Conservation (phyloP, 2,329 filamentous ascomycete genomes). For the Furcasterigmium sp. region DNA sequence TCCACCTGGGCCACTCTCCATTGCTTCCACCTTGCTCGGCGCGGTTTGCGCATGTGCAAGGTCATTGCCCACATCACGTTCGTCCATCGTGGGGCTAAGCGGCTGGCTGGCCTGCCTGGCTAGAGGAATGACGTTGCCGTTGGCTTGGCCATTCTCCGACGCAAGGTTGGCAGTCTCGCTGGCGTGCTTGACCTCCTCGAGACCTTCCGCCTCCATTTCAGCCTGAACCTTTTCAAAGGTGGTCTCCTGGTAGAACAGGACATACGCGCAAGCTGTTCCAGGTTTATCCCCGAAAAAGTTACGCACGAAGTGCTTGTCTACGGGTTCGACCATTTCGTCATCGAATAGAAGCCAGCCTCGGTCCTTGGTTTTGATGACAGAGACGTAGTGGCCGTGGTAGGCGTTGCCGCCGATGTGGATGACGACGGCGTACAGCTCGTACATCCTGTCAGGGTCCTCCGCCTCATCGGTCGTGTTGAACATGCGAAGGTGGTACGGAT, state of each 20-base stretch:
- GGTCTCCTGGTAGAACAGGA: conserved; percentile 95
- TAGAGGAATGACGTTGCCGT: conserved; percentile 32
- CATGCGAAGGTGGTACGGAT: conserved; percentile 91
- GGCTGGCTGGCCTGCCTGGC: conserved; percentile 48
- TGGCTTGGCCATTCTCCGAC: conserved; percentile 41
- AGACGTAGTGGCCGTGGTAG: conserved; percentile 96
- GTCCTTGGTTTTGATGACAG: conserved; percentile 95
- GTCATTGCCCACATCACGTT: conserved; percentile 38
- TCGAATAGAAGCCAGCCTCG: conserved; percentile 95
- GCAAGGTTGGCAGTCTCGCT: conserved; percentile 52
- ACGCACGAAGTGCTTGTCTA: conserved; percentile 91
- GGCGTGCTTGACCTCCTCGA: conserved; percentile 54
- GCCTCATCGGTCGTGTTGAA: conserved; percentile 98
- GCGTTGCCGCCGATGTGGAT: conserved; percentile 96
- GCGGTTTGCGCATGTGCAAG: conserved; percentile 65
- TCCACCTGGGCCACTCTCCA: conserved; percentile 14
- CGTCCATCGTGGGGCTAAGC: conserved; percentile 20
- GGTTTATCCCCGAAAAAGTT: conserved; percentile 96
- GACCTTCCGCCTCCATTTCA: conserved; percentile 79
- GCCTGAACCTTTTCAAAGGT: conserved; percentile 61
- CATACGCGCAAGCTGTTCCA: conserved; percentile 89
- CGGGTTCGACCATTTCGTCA: conserved; percentile 97
- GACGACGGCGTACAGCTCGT: conserved; percentile 95
- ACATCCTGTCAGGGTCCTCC: conserved; percentile 86
- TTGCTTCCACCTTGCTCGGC: conserved; percentile 32